phyloP scores from a whole-genome alignment of 2,329 filamentous ascomycete species.

The Colletotrichum eremochloae region DNA sequence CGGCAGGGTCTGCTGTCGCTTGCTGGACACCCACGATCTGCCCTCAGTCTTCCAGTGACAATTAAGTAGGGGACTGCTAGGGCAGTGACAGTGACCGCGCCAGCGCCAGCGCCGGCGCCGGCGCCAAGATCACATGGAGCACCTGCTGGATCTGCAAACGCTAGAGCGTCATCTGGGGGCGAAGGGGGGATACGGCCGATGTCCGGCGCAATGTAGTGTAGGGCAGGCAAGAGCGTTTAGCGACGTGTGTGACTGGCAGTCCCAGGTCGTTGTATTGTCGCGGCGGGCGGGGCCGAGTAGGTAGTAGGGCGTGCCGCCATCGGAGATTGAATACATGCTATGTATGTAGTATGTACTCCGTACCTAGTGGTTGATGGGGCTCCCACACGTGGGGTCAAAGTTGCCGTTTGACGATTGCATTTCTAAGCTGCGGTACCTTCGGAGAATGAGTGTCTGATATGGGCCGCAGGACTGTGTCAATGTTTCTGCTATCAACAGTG shows the following conservation, averaged over 20 bases:
- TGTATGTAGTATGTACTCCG: too few species aligned
- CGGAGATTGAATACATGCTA: conserved; percentile 28
- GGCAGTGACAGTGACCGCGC: not conserved
- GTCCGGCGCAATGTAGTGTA: conserved; percentile 5
- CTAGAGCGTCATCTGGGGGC: conserved; percentile 20
- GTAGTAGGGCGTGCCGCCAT: conserved; percentile 31
- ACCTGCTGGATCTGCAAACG: conserved; percentile 31
- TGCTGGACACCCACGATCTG: conserved; percentile 24
- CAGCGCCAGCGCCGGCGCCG: not conserved
- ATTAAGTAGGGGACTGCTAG: conserved; percentile 2
- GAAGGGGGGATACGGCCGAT: conserved; percentile 27
- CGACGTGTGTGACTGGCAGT: conserved; percentile 30
- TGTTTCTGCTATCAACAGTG: conserved; percentile 8
- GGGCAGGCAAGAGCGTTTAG: conserved; percentile 25
- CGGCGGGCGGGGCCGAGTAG: conserved; percentile 10
- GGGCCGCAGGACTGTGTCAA: conserved; percentile 22
- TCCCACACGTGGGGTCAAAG: conserved; percentile 30
- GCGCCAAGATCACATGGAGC: conserved; percentile 19
- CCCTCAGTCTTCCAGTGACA: conserved; percentile 1
- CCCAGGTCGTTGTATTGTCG: not conserved
- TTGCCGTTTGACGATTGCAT: conserved; percentile 37
- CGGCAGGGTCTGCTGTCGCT: conserved; percentile 30
- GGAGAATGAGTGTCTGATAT: conserved; percentile 24
- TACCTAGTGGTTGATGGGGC: conserved; percentile 17
- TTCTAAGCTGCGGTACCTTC: conserved; percentile 26